These are phyloP conservation scores for Corynespora cassiicola DNA, from an alignment of 2,329 filamentous ascomycete genomes.

Conservation along the genomic window DNA sequence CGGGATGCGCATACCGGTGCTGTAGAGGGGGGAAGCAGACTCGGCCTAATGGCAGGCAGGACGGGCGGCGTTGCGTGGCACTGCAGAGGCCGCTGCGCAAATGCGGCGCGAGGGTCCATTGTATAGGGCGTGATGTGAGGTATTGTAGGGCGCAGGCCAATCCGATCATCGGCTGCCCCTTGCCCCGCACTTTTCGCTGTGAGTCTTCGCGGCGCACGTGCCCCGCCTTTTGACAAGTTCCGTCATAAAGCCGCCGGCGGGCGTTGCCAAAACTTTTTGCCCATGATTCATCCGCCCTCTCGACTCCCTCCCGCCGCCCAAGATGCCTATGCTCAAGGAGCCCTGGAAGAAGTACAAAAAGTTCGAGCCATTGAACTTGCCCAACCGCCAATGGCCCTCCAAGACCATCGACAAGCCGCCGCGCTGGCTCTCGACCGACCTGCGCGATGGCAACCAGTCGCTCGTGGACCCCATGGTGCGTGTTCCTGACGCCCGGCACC, in stretches of 20 bases:
- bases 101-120: too few relatives aligned
- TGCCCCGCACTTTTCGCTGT: too few relatives aligned
- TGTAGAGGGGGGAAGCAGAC: slow-evolving; percentile 16
- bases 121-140: too few relatives aligned
- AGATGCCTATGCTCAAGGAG: slow-evolving; percentile 68
- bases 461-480: slow-evolving; percentile 90
- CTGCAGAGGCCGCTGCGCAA: too few relatives aligned
- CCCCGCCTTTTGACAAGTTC: not conserved
- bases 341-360: slow-evolving; percentile 78
- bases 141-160: too few relatives aligned
- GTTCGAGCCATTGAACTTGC: slow-evolving; percentile 71
- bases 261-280: slow-evolving; percentile 10
- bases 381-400: slow-evolving; percentile 81
- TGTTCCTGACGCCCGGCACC: slow-evolving; percentile 1
- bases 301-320: slow-evolving; percentile 8
- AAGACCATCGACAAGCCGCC: slow-evolving; percentile 84
- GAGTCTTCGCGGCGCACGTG: too few relatives aligned
- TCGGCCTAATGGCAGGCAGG: not conserved
- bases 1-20: slow-evolving; percentile 65
- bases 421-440: slow-evolving; percentile 87
- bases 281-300: slow-evolving; percentile 1
- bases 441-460: slow-evolving; percentile 94
- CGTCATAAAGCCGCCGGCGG: slow-evolving; percentile 12
- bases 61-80: not conserved
- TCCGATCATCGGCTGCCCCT: too few relatives aligned